Percentiles rank a stretch among this genome's conserved stretches.
These are phyloP conservation scores for Davidsoniella australis DNA, from an alignment of 2,329 filamentous ascomycete species.

Conservation along the genomic window DNA sequence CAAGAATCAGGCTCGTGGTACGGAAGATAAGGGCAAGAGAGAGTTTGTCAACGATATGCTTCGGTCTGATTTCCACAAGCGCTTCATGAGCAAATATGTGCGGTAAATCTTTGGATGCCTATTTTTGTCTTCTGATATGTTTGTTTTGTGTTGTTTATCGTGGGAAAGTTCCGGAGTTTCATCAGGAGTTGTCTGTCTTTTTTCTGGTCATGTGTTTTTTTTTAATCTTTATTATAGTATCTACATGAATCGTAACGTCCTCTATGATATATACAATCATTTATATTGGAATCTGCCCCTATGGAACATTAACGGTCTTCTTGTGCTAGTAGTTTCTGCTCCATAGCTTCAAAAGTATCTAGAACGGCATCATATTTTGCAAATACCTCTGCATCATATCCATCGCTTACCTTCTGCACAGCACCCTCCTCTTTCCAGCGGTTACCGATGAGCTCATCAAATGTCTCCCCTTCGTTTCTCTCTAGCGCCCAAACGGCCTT, in stretches of 20 bases:
- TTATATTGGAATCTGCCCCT: background rate
- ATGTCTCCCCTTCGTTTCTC: slow-evolving; percentile 49
- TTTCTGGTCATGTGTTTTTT: slow-evolving; percentile 7
- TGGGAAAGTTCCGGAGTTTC: background rate
- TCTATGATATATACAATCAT: background rate
- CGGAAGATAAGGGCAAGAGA: slow-evolving; percentile 79
- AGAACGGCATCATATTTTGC: slow-evolving; percentile 63
- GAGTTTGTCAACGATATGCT: slow-evolving; percentile 96
- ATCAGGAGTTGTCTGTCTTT: slow-evolving; percentile 12
- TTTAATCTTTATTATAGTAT: background rate
- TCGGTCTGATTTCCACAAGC: slow-evolving; percentile 91
- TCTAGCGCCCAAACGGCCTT: slow-evolving; percentile 90
- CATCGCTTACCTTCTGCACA: slow-evolving; percentile 65
- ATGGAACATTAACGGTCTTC: slow-evolving; percentile 16
- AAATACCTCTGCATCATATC: slow-evolving; percentile 60
- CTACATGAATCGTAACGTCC: background rate
- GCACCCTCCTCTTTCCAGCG: slow-evolving; percentile 77
- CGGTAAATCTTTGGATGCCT: slow-evolving; percentile 22
- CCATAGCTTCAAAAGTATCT: slow-evolving; percentile 60
- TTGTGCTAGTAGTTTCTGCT: slow-evolving; percentile 36
- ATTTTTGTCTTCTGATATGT: background rate
- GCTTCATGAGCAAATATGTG: slow-evolving; percentile 71
- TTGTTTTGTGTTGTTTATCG: background rate
- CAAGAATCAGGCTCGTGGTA: slow-evolving; percentile 93
- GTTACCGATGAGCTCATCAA: slow-evolving; percentile 70